Conservation (phyloP, 306 rosid genomes). For the Pterocarpus santalinus region DNA sequence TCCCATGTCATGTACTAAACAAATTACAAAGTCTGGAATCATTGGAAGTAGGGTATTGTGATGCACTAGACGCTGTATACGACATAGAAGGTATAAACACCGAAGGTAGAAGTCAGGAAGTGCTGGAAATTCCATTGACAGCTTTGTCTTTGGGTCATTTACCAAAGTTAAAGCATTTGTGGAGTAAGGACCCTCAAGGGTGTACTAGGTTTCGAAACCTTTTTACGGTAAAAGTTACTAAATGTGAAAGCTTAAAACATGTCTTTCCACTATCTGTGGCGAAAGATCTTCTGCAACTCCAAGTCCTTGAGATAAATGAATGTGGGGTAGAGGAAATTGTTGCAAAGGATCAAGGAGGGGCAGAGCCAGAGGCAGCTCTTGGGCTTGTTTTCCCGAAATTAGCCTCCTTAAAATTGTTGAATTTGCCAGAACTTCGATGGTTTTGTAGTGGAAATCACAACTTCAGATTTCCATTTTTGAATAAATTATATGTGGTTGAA, state of each 20-base stretch:
- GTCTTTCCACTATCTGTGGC: conserved; percentile 54
- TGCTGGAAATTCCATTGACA: conserved; percentile 39
- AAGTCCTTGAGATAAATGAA: conserved; percentile 48
- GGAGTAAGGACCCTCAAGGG: conserved; percentile 51
- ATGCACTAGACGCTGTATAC: conserved; percentile 43
- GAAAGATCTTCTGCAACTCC: conserved; percentile 49
- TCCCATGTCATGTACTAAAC: conserved; percentile 46
- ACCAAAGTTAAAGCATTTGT: conserved; percentile 49
- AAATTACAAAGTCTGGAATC: conserved; percentile 52
- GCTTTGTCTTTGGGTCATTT: conserved; percentile 46
- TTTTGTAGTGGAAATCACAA: conserved; percentile 50
- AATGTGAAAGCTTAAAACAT: conserved; percentile 44
- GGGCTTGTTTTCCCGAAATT: conserved; percentile 53
- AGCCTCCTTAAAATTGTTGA: conserved; percentile 40
- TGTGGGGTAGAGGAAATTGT: conserved; percentile 50
- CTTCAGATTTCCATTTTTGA: conserved; percentile 52
- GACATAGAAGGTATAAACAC: conserved; percentile 37
- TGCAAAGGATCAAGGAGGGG: conserved; percentile 36
- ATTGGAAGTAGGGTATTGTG: conserved; percentile 44
- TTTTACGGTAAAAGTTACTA: conserved; percentile 30
- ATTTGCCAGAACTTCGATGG: conserved; percentile 45
- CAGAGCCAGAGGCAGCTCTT: conserved; percentile 22
- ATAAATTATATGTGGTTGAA: conserved; percentile 42
- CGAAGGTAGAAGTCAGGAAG: neutral
- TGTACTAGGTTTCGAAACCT: conserved; percentile 37